Conservation (phyloP, 2,329 filamentous ascomycete species). For the Aspergillus sp. region DNA sequence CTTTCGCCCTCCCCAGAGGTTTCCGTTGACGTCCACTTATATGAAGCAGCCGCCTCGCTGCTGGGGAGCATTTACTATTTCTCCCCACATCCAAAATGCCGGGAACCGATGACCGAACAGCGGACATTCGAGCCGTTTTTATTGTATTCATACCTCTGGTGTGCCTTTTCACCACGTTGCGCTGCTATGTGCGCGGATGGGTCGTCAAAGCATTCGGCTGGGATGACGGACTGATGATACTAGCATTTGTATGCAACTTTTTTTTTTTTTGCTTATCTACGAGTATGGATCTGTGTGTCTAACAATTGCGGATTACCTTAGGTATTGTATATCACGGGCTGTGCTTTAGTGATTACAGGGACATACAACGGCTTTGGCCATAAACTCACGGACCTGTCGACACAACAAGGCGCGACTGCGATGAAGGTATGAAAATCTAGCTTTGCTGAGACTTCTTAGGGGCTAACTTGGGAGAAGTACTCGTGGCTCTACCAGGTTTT, state of each 20-base stretch:
- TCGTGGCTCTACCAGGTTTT: conserved; percentile 56
- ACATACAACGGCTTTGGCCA: conserved; percentile 30
- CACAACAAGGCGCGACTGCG: conserved; percentile 21
- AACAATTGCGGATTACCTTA: background rate
- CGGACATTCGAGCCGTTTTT: conserved; percentile 25
- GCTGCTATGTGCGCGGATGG: conserved; percentile 32
- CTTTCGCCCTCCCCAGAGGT: background rate
- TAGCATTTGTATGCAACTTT: conserved; percentile 22
- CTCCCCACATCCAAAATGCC: conserved; percentile 11
- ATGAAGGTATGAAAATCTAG: conserved; percentile 23
- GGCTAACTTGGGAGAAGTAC: conserved; percentile 17
- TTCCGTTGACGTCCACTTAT: background rate
- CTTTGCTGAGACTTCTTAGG: background rate
- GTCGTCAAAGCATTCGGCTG: conserved; percentile 34
- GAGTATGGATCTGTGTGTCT: background rate
- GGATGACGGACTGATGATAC: conserved; percentile 34
- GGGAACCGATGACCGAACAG: conserved; percentile 22
- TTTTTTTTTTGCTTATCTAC: too few species aligned
- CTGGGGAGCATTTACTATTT: background rate
- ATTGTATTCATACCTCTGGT: conserved; percentile 31
- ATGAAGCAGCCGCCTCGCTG: background rate
- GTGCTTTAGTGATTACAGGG: conserved; percentile 31
- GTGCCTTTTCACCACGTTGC: conserved; percentile 26
- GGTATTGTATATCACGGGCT: conserved; percentile 31
- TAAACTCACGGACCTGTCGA: conserved; percentile 17